A percentile compares a stretch with the other conserved stretches of the same genome.
phyloP scores from a whole-genome alignment of 1,284 basidiomycete species.

The Ceratobasidium sp. region DNA sequence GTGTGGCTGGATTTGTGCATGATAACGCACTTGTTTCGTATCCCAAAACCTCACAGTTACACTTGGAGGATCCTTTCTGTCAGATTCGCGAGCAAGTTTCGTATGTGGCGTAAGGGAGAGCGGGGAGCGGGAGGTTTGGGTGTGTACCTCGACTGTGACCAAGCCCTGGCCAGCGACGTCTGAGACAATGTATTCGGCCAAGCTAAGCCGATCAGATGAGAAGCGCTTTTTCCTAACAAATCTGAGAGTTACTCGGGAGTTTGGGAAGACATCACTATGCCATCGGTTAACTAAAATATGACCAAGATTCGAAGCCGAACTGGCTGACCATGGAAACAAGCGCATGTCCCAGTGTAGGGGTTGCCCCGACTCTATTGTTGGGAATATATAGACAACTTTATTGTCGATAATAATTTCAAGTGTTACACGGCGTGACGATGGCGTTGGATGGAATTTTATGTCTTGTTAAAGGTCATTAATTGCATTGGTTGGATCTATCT shows the following conservation, averaged over 20 bases:
- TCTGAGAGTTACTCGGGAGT: not conserved
- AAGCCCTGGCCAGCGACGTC: not conserved
- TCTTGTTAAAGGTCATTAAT: too few species aligned
- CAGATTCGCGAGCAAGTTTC: not conserved
- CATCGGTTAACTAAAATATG: not conserved
- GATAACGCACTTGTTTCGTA: not conserved
- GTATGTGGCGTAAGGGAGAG: not conserved
- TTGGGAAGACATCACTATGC: not conserved
- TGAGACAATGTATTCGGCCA: not conserved
- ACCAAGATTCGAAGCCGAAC: not conserved
- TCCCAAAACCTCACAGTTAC: not conserved
- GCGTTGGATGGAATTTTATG: not conserved
- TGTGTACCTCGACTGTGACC: not conserved
- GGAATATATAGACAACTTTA: not conserved
- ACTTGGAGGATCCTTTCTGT: not conserved
- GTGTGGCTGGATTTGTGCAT: too few species aligned
- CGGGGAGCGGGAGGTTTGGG: not conserved
- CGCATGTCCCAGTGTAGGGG: slow-evolving; percentile 6
- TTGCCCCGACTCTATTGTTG: not conserved
- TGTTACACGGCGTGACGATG: not conserved
- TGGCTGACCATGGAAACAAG: not conserved
- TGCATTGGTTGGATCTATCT: too few species aligned
- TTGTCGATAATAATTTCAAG: slow-evolving; percentile 5
- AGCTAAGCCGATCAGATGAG: not conserved
- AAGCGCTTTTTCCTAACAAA: not conserved